Conservation (phyloP, 2,329 filamentous ascomycete species). For the Coniella vitis region DNA sequence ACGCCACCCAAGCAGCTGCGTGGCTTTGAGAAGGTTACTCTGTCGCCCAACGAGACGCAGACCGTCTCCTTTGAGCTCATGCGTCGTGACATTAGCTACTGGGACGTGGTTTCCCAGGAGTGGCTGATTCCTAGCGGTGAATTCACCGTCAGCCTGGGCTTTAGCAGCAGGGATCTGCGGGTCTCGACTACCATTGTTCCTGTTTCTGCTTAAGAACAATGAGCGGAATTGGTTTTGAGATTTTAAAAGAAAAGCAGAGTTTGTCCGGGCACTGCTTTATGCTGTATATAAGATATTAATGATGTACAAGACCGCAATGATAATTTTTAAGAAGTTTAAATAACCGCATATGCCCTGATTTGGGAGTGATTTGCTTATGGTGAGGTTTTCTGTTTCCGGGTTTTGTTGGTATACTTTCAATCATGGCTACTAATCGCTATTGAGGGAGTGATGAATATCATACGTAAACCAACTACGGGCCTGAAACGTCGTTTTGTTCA, state of each 20-base stretch:
- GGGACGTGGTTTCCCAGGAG: slow-evolving; percentile 36
- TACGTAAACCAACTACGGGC: no score
- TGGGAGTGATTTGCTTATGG: no score
- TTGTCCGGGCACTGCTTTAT: not conserved
- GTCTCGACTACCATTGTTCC: slow-evolving; percentile 7
- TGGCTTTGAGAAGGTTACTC: slow-evolving; percentile 43
- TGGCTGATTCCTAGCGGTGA: slow-evolving; percentile 32
- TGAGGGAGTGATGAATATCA: no score
- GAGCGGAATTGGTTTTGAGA: not conserved
- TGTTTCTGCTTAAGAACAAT: slow-evolving; percentile 1
- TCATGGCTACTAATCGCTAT: no score
- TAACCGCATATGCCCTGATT: no score
- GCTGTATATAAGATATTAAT: not conserved
- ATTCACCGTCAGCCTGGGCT: slow-evolving; percentile 25
- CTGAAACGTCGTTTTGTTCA: no score
- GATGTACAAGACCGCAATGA: not conserved
- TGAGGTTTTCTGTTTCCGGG: no score
- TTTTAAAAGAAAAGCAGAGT: slow-evolving; percentile 2
- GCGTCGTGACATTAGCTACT: slow-evolving; percentile 42
- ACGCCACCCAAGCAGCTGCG: slow-evolving; percentile 44
- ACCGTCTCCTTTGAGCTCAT: slow-evolving; percentile 38
- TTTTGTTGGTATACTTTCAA: no score
- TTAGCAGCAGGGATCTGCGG: slow-evolving; percentile 22
- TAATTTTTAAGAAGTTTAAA: not conserved
- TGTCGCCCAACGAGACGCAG: slow-evolving; percentile 34